phyloP scores from a whole-genome alignment of 306 rosid genomes.

The Glycine latifolia region DNA sequence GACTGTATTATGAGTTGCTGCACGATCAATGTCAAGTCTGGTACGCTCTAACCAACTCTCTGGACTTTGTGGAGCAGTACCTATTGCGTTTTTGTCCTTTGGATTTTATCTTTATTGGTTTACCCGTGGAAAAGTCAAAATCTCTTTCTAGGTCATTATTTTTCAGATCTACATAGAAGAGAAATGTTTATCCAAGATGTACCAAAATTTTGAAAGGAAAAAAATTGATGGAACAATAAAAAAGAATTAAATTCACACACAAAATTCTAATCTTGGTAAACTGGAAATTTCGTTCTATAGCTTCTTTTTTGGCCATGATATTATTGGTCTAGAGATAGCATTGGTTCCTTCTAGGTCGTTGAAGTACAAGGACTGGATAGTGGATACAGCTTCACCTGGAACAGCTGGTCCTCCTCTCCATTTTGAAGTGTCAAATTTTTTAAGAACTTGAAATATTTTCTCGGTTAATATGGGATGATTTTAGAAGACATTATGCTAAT shows the following conservation, averaged over 20 bases:
- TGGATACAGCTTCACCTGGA: neutral
- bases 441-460: neutral
- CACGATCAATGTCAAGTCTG: slow-evolving; percentile 31
- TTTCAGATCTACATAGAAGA: neutral
- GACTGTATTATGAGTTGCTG: slow-evolving; percentile 44
- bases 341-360: slow-evolving; percentile 8
- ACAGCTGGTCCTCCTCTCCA: slow-evolving; percentile 7
- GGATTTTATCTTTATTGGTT: slow-evolving; percentile 18
- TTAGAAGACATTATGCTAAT: neutral
- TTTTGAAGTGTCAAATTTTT: neutral
- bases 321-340: slow-evolving; percentile 17
- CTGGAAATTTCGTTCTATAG: neutral
- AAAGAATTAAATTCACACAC: neutral
- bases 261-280: neutral
- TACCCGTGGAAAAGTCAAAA: slow-evolving; percentile 30
- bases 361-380: neutral
- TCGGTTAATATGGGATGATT: neutral
- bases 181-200: slow-evolving; percentile 28
- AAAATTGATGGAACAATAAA: neutral
- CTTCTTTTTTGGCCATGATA: slow-evolving; percentile 24
- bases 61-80: neutral
- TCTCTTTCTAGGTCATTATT: slow-evolving; percentile 8
- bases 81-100: neutral
- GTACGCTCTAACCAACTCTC: slow-evolving; percentile 31
- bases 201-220: neutral